A percentile compares a stretch with the other conserved stretches of the same genome.
Conservation (phyloP, 106 monocot species). For the Dendrobium catenatum region DNA sequence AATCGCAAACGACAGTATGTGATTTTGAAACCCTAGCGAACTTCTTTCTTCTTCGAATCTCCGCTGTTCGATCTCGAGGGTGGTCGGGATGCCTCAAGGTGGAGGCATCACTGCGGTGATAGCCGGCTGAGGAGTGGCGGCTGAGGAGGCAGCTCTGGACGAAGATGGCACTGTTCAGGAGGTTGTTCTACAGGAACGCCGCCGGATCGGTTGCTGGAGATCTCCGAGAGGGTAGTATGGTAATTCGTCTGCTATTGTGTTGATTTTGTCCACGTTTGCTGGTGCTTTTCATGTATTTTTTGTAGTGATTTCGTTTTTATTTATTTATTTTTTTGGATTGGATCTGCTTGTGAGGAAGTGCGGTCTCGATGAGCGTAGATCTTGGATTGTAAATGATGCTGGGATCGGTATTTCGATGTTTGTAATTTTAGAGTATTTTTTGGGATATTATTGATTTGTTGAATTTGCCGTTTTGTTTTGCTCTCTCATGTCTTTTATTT, state of each 20-base stretch:
- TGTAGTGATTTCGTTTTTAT: background rate
- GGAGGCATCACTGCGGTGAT: background rate
- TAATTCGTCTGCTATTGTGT: constrained; percentile 13
- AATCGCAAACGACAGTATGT: background rate
- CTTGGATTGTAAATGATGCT: background rate
- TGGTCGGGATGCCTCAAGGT: constrained; percentile 4
- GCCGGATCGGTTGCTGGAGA: constrained; percentile 92
- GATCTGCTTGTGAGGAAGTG: background rate
- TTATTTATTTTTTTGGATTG: background rate
- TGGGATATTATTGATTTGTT: background rate
- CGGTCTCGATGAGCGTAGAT: background rate
- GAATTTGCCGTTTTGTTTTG: background rate
- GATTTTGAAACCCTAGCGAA: constrained; percentile 1
- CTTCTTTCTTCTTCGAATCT: background rate
- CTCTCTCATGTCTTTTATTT: background rate
- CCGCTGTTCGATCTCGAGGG: background rate
- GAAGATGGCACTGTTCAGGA: constrained; percentile 86
- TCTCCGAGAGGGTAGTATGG: constrained; percentile 96
- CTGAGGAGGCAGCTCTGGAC: background rate
- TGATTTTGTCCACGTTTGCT: background rate
- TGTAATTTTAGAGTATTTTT: background rate
- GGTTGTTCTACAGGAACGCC: constrained; percentile 93
- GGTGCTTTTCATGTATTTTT: background rate
- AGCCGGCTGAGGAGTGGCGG: background rate
- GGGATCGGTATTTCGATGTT: background rate